Evolutionary conservation across 495 filamentous ascomycete species (phyloP), one percentile per base, ranked within the genome.

Genomic region (Physcia stellaris): DNA sequence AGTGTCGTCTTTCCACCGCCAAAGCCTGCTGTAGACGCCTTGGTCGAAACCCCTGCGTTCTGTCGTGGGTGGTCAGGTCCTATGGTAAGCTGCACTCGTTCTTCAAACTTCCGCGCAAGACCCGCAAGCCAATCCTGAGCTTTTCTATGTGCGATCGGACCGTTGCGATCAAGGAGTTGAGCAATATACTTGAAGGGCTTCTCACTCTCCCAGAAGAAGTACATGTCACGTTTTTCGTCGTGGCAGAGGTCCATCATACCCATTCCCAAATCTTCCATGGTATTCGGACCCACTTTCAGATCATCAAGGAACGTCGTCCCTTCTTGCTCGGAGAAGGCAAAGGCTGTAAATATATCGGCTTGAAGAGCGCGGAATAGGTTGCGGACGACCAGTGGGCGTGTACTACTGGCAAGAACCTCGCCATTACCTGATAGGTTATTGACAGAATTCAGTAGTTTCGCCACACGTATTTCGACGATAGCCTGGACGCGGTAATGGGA

Each of bases 171-270:
- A 6, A 48, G 17, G 4, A 44, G 7, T n/a, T 24, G 24, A 32
- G 13, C 18, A 11, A 44, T 15, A 24, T 28, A 23, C 11, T 33
- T 44, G 31, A 48, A 40, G 19, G n/a, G 29, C 16, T 10, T 19
- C n/a, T 48, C 41, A 22, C 46, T 39, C 17, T 48, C 46, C 22
- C 29, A 48, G 24, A 43, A 48, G 18, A 48, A 48, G 24, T 36
- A 40, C 12, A 23, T 22, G 11, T 48, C 46, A 15, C 46, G 41
- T 27, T 27, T 44, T 4, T 48, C 46, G 4, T 48, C 46, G 24
- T 40, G 37, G 17, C 24, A 45, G 10, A 48, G 37, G 7, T 44
- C 46, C 35, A 44, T 34, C 9, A 23, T 21, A 0, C 18, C 24
- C 46, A 48, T 44, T 11, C 30, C 36, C 2, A 48, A 16, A 4